Conservation (phyloP, 768 basidiomycete genomes). For the Trametes punicea region DNA sequence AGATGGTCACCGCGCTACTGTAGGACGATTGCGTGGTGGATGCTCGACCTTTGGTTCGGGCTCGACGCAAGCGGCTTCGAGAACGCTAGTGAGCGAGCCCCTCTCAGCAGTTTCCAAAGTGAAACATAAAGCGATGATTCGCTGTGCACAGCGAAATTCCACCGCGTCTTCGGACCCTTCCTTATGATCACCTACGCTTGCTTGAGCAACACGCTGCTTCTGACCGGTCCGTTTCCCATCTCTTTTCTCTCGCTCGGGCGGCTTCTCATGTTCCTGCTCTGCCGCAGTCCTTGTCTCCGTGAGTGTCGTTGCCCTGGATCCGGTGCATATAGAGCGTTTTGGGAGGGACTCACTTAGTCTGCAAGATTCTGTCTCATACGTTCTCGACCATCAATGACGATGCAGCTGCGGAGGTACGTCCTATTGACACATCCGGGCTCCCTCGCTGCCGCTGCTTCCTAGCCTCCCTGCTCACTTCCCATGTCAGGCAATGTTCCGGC, state of each 20-base stretch:
- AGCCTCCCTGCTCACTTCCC: no score
- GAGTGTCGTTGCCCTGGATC: conserved; percentile 23
- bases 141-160: conserved; percentile 57
- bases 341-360: no score
- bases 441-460: neutral
- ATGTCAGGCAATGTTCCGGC: conserved; percentile 85
- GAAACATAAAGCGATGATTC: neutral
- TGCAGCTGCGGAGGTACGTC: conserved; percentile 79
- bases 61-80: conserved; percentile 90
- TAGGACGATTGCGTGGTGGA: conserved; percentile 90
- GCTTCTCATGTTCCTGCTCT: conserved; percentile 13
- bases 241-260: neutral
- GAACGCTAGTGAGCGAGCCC: conserved; percentile 57
- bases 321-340: neutral
- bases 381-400: conserved; percentile 93
- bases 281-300: conserved; percentile 75
- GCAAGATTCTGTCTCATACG: conserved; percentile 91
- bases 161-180: conserved; percentile 86
- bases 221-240: conserved; percentile 61
- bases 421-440: neutral
- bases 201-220: conserved; percentile 85
- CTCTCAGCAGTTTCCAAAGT: neutral
- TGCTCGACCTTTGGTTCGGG: conserved; percentile 93
- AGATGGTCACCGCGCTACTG: no score
- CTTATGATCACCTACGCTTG: conserved; percentile 90